Conservation (phyloP, 331 rosid genomes). For the Pyrus hybrid region DNA sequence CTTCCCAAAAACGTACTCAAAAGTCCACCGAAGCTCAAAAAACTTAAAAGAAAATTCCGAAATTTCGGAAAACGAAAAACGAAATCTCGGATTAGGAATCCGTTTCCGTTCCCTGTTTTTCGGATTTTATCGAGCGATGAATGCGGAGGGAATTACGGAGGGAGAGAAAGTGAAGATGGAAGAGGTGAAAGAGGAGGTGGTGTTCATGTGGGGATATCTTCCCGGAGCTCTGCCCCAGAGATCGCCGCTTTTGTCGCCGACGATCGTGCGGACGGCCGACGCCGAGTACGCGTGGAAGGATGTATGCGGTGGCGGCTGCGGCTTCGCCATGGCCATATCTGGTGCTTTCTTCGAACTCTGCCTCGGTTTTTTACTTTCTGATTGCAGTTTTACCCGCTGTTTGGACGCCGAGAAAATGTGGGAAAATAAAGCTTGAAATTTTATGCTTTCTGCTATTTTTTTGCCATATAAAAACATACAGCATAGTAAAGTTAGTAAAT, state of each 20-base stretch:
- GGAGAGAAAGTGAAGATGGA: conserved; percentile 26
- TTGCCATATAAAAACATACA: not conserved
- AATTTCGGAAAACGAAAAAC: not conserved
- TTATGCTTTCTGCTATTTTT: not conserved
- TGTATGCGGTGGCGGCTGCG: conserved; percentile 91
- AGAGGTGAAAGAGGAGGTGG: conserved; percentile 25
- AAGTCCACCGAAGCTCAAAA: not conserved
- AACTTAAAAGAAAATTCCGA: not conserved
- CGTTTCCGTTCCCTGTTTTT: not conserved
- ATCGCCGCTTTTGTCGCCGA: conserved; percentile 62
- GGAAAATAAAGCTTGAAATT: not conserved
- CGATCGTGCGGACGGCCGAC: conserved; percentile 38
- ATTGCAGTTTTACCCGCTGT: not conserved
- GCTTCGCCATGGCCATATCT: conserved; percentile 92
- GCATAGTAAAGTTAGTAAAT: not conserved
- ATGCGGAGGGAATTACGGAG: conserved; percentile 36
- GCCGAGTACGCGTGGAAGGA: conserved; percentile 47
- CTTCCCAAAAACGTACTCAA: not conserved
- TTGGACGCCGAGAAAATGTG: conserved; percentile 13
- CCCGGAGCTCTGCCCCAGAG: conserved; percentile 92
- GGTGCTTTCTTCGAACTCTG: conserved; percentile 31
- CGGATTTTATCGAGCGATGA: conserved; percentile 28
- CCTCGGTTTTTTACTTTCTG: not conserved
- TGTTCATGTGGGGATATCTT: conserved; percentile 90
- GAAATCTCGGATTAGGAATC: not conserved